Evolutionary conservation across 129 eudicot genomes (phyloP), one percentile per base, ranked within the genome.

Genomic region (Centrapalus pauciflorus): DNA sequence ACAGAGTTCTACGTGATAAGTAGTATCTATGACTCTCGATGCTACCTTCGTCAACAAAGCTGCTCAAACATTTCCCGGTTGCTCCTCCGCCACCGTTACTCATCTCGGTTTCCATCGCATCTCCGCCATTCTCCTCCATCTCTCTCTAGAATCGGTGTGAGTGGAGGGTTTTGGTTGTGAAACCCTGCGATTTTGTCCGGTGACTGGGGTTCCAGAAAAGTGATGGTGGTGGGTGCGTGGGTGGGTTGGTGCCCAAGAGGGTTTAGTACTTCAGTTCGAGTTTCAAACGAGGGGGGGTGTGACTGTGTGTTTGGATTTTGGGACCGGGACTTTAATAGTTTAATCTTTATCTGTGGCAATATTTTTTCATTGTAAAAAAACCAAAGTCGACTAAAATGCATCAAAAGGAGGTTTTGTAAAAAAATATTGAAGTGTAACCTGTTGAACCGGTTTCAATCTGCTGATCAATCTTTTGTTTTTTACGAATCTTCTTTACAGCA

Each of bases 1-100:
- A 77, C 45, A 82, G 29, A 3, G 98, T 93, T 76, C 84, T 74
- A 1, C 96, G 85, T 1, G 98, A 84, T 8, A 93, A 73, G 75
- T 81, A 93, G 87, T 88, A 93, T 16, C 92, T 30, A 77, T 88
- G 98, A 65, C 87, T 81, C 76, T 83, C 98, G 0, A 25, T 25
- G 70, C 81, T 77, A 2, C 98, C 98, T 28, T 69, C 55, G 64
- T 88, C 98, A 0, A 79, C 49, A 40, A 67, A 84, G 73, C 85
- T 73, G 73, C 81, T 76, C 54, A 84, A 55, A 70, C 97, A 84
- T 54, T 35, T 46, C 23, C 78, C 79, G 8, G 27, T 29, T 11
- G 13, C 60, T 7, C 69, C 80, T 21, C 73, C 85, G 26, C 63
- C 72, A 4, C 35, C 71, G 35, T 54, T 76, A 33, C 61, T 80